Evolutionary conservation across 805 yeast species (phyloP).

Genomic region (Ogataea neopini): DNA sequence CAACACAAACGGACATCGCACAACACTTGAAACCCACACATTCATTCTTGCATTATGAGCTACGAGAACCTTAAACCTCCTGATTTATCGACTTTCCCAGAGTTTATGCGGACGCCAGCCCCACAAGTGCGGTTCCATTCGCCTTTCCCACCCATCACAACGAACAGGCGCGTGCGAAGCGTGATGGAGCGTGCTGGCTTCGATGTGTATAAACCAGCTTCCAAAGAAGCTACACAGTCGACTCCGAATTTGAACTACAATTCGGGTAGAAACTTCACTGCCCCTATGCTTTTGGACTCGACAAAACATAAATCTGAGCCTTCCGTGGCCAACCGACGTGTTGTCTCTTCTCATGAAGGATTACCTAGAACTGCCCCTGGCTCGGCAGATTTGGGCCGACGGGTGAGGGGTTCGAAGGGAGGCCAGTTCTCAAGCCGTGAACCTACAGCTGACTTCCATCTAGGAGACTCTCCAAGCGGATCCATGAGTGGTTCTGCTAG

Average conservation of each 20-base stretch:
- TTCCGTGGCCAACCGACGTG: slow-evolving; percentile 13
- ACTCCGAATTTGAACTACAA: slow-evolving; percentile 15
- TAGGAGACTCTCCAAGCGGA: slow-evolving; percentile 9
- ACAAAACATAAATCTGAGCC: slow-evolving; percentile 19
- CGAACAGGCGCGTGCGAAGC: slow-evolving; percentile 60
- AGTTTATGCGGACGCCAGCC: slow-evolving; percentile 32
- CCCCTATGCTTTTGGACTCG: slow-evolving; percentile 18
- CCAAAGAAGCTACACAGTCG: slow-evolving; percentile 12
- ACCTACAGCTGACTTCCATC: slow-evolving; percentile 5
- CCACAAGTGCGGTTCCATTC: slow-evolving; percentile 44
- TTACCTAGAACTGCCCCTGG: slow-evolving; percentile 4
- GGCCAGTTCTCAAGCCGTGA: background rate
- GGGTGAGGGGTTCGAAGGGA: background rate
- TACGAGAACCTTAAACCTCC: slow-evolving; percentile 21
- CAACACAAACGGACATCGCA: background rate
- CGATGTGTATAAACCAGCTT: slow-evolving; percentile 48
- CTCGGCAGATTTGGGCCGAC: background rate
- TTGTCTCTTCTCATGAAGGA: slow-evolving; percentile 10
- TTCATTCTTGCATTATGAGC: slow-evolving; percentile 9
- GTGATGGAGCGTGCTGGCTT: slow-evolving; percentile 85
- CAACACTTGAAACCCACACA: background rate
- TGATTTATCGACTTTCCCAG: slow-evolving; percentile 32
- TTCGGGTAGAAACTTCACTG: slow-evolving; percentile 23
- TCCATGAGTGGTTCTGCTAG: slow-evolving; percentile 11
- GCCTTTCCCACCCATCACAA: slow-evolving; percentile 71